Percentiles rank a stretch among this genome's conserved stretches.
These are phyloP conservation scores for Podospora conica DNA, from an alignment of 495 filamentous ascomycete genomes.

Conservation along the genomic window DNA sequence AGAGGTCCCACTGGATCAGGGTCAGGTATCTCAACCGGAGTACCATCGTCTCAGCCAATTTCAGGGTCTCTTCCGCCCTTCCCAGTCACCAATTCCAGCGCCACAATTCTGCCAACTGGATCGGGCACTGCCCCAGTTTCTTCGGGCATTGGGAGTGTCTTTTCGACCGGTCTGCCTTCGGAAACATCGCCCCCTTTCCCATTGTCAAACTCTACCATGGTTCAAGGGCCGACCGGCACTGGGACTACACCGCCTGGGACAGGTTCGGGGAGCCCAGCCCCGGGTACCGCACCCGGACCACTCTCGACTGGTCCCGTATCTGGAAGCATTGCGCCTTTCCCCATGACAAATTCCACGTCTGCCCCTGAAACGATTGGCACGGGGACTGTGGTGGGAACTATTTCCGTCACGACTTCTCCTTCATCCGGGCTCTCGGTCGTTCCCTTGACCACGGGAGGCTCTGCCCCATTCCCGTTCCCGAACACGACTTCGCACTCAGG, in stretches of 20 bases:
- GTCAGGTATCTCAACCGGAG: neutral
- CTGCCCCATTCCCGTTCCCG: slow-evolving; percentile 1
- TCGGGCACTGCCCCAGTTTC: neutral
- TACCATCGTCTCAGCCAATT: neutral
- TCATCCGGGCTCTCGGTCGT: neutral
- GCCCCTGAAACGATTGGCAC: neutral
- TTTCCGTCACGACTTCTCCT: neutral
- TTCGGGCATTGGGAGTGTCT: neutral
- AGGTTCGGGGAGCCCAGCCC: neutral
- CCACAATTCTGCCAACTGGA: neutral
- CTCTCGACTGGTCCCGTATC: neutral
- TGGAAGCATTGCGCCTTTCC: slow-evolving; percentile 5
- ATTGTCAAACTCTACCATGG: slow-evolving; percentile 2
- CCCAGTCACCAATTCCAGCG: neutral
- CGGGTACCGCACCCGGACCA: neutral
- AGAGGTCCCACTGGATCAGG: neutral
- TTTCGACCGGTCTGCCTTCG: neutral
- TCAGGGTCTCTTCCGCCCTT: neutral
- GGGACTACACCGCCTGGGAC: neutral
- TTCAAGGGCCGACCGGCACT: neutral
- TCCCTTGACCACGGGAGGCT: neutral
- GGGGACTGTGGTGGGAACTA: neutral
- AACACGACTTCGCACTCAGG: neutral
- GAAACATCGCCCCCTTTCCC: neutral
- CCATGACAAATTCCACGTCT: neutral